Conservation (phyloP, 2,329 filamentous ascomycete genomes). For the Aureobasidium sp. region DNA sequence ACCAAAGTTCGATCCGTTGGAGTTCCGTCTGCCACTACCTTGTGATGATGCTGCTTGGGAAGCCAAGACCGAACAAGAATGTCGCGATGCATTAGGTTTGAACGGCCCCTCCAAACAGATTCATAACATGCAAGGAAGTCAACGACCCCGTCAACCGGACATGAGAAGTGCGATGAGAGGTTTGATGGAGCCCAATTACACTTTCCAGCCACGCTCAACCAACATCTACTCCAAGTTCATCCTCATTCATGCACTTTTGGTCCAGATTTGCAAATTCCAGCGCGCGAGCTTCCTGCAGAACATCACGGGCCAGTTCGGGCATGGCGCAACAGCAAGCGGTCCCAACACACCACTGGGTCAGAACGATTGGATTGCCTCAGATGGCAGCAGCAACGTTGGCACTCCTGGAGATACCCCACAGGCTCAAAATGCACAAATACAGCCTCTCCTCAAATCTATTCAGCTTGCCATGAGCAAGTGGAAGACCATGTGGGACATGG, state of each 20-base stretch:
- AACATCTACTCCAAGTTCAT: slow-evolving; percentile 71
- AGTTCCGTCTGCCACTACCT: slow-evolving; percentile 62
- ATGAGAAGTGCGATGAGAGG: slow-evolving; percentile 56
- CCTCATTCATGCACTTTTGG: slow-evolving; percentile 61
- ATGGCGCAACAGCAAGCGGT: slow-evolving; percentile 30
- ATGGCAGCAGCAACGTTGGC: slow-evolving; percentile 28
- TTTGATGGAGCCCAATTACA: slow-evolving; percentile 52
- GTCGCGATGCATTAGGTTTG: slow-evolving; percentile 59
- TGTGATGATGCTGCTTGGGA: slow-evolving; percentile 70
- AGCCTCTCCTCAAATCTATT: slow-evolving; percentile 43
- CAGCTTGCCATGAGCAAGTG: slow-evolving; percentile 59
- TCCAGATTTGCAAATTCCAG: slow-evolving; percentile 52
- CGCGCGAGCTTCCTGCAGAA: slow-evolving; percentile 28
- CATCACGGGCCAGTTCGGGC: slow-evolving; percentile 20
- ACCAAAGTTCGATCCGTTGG: slow-evolving; percentile 56
- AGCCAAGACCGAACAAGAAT: slow-evolving; percentile 51
- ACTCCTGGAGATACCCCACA: slow-evolving; percentile 34
- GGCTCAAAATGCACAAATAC: slow-evolving; percentile 41
- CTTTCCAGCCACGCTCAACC: slow-evolving; percentile 58
- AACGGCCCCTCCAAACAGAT: slow-evolving; percentile 50
- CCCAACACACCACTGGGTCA: slow-evolving; percentile 52
- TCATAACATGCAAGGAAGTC: slow-evolving; percentile 57
- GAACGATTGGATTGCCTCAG: slow-evolving; percentile 51
- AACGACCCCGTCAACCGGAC: slow-evolving; percentile 57
- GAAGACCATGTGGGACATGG: slow-evolving; percentile 64